A percentile compares a stretch with the other conserved stretches of the same genome.
These are phyloP conservation scores for Phylloporus sp. DNA, from an alignment of 768 basidiomycete genomes.

Conservation along the genomic window DNA sequence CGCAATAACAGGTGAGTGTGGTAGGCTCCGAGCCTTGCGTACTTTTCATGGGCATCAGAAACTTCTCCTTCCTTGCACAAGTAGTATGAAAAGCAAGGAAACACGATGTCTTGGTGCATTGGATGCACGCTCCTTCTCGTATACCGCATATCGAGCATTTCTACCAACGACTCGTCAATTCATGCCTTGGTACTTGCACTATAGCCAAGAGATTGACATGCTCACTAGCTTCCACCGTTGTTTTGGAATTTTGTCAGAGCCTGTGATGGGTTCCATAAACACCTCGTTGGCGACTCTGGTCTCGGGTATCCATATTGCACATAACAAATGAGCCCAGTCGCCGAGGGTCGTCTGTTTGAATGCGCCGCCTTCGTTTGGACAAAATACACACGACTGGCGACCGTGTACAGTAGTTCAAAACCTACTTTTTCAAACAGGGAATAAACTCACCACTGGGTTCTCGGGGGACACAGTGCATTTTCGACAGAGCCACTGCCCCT, in stretches of 20 bases:
- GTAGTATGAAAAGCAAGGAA: slow-evolving; percentile 93
- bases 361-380: slow-evolving; percentile 94
- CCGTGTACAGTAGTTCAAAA: background rate
- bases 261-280: slow-evolving; percentile 97
- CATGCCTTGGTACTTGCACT: background rate
- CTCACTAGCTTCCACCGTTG: slow-evolving; percentile 91
- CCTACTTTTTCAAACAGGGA: background rate
- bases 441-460: slow-evolving; percentile 75
- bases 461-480: slow-evolving; percentile 99
- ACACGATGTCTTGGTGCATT: slow-evolving; percentile 87
- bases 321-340: slow-evolving; percentile 94
- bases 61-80: slow-evolving; percentile 82
- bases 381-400: slow-evolving; percentile 81
- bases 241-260: slow-evolving; percentile 82
- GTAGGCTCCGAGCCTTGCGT: slow-evolving; percentile 69
- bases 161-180: slow-evolving; percentile 22
- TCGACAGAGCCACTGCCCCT: slow-evolving; percentile 98
- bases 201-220: slow-evolving; percentile 6
- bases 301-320: slow-evolving; percentile 97
- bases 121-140: slow-evolving; percentile 83
- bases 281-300: slow-evolving; percentile 88
- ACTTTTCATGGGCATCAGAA: slow-evolving; percentile 84
- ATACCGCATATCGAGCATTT: slow-evolving; percentile 64
- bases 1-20: slow-evolving; percentile 77
- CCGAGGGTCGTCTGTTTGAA: slow-evolving; percentile 95